Percentiles rank a stretch among this genome's conserved stretches.
Evolutionary conservation across 352 stramenopile species (phyloP).

Genomic region (Phytopythium mirpurense): DNA sequence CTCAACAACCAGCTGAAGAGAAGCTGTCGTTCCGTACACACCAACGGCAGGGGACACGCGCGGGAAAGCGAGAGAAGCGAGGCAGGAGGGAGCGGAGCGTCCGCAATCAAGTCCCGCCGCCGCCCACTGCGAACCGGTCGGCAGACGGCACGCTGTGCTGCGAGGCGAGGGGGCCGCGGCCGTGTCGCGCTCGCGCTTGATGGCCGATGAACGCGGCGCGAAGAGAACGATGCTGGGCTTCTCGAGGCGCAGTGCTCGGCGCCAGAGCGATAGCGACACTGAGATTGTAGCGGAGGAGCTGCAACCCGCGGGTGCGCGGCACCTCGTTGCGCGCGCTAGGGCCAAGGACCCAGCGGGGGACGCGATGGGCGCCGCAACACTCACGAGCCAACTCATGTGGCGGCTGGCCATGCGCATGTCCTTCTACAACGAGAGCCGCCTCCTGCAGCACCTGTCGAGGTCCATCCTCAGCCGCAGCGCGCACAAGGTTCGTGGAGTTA

Average conservation of each 20-base stretch:
- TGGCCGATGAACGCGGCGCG: conserved; percentile 1
- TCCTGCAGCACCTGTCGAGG: conserved; percentile 64
- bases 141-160: neutral
- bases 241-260: neutral
- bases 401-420: conserved; percentile 64
- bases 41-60: neutral
- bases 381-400: conserved; percentile 57
- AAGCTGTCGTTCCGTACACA: no score
- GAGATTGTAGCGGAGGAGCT: conserved; percentile 42
- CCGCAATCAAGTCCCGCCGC: neutral
- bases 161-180: neutral
- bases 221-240: conserved; percentile 1
- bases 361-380: conserved; percentile 14
- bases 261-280: conserved; percentile 22
- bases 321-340: conserved; percentile 19
- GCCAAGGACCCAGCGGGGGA: conserved; percentile 26
- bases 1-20: no score
- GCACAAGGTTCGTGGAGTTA: conserved; percentile 38
- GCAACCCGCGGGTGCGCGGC: conserved; percentile 19
- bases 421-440: conserved; percentile 51
- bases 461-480: conserved; percentile 48
- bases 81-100: neutral
- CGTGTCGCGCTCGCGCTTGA: conserved; percentile 1
- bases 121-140: neutral
- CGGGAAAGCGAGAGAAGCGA: neutral